Evolutionary conservation across 2,329 filamentous ascomycete species (phyloP).

Genomic region (Metarhizium anisopliae): DNA sequence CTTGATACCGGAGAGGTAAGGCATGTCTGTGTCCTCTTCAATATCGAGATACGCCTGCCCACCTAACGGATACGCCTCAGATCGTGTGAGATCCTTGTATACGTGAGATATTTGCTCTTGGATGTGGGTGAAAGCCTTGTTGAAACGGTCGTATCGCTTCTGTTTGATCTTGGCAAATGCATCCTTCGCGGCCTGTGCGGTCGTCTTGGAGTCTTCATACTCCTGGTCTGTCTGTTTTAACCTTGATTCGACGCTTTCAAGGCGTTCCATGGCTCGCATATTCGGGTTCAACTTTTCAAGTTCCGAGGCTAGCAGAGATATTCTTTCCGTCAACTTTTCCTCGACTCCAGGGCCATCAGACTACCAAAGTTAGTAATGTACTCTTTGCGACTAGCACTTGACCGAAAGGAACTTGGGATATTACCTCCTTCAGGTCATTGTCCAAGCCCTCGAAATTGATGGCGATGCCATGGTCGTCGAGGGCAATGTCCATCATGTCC

Average conservation of each 20-base stretch:
- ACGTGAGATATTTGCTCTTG: constrained; percentile 88
- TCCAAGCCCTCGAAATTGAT: constrained; percentile 77
- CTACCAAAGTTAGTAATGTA: constrained; percentile 41
- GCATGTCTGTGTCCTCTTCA: constrained; percentile 88
- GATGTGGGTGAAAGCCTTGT: constrained; percentile 90
- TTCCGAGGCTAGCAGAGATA: constrained; percentile 63
- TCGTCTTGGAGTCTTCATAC: constrained; percentile 73
- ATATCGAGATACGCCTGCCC: constrained; percentile 85
- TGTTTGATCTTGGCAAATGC: constrained; percentile 76
- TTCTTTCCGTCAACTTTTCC: constrained; percentile 66
- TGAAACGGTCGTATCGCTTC: constrained; percentile 82
- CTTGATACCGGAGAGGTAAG: constrained; percentile 91
- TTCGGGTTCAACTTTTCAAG: constrained; percentile 95
- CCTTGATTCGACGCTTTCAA: constrained; percentile 76
- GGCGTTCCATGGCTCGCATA: constrained; percentile 86
- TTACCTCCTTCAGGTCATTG: constrained; percentile 70
- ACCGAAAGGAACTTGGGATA: constrained; percentile 16
- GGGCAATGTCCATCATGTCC: constrained; percentile 51
- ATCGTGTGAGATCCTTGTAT: constrained; percentile 91
- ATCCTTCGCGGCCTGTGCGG: constrained; percentile 68
- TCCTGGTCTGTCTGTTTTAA: constrained; percentile 80
- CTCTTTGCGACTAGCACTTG: neutral
- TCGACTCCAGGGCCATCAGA: constrained; percentile 64
- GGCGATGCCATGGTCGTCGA: constrained; percentile 87
- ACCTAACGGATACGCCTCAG: constrained; percentile 84